phyloP scores from a whole-genome alignment of 352 stramenopile genomes.

The Phytophthora fragariaefolia region DNA sequence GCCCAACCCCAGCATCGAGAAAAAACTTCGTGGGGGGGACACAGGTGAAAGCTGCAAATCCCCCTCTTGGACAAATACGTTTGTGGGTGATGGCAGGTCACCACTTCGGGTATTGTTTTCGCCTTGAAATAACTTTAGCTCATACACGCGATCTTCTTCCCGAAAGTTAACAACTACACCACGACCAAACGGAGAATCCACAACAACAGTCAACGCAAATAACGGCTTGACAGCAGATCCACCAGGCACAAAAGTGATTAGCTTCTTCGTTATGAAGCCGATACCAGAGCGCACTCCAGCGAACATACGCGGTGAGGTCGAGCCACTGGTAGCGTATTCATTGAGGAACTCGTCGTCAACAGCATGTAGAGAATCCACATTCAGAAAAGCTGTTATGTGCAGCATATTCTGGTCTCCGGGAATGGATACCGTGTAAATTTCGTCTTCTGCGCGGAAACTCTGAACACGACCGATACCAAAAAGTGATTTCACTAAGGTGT shows the following conservation, averaged over 20 bases:
- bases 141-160: conserved; percentile 65
- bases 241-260: conserved; percentile 76
- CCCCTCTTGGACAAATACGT: conserved; percentile 67
- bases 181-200: conserved; percentile 82
- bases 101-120: conserved; percentile 42
- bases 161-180: conserved; percentile 76
- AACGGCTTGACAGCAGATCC: conserved; percentile 51
- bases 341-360: conserved; percentile 45
- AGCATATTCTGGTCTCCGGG: conserved; percentile 47
- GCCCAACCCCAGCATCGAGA: conserved; percentile 65
- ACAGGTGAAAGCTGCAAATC: conserved; percentile 53
- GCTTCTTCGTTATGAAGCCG: conserved; percentile 83
- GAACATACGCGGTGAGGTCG: conserved; percentile 72
- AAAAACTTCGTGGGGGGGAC: conserved; percentile 71
- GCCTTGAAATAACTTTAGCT: conserved; percentile 63
- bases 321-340: conserved; percentile 30
- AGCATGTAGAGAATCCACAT: conserved; percentile 52
- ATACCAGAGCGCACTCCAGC: conserved; percentile 72
- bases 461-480: conserved; percentile 78
- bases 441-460: conserved; percentile 68
- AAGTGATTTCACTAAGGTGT: conserved; percentile 74
- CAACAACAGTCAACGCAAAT: conserved; percentile 56
- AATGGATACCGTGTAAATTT: conserved; percentile 74
- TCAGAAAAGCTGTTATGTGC: conserved; percentile 53
- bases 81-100: conserved; percentile 17